Evolutionary conservation across 1,139 yeast genomes (phyloP).

Genomic region (Magnusiomyces paraingens): DNA sequence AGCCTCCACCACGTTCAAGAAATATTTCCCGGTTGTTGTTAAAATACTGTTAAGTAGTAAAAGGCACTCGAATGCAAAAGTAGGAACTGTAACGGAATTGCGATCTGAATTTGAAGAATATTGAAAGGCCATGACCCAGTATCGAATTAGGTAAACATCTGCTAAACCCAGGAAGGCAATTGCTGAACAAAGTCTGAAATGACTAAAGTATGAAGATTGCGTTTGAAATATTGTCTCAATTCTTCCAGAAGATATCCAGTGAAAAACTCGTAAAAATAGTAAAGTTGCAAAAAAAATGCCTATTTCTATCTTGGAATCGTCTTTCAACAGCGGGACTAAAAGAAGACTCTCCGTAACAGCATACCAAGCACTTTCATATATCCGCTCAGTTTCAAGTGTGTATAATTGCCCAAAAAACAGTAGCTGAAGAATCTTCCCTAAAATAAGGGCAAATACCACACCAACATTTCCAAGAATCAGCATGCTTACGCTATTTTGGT

Average conservation of each 20-base stretch:
- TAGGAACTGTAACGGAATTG: conserved; percentile 38
- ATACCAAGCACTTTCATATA: conserved; percentile 59
- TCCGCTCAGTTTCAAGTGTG: conserved; percentile 67
- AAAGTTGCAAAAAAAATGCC: conserved; percentile 34
- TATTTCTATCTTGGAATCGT: conserved; percentile 49
- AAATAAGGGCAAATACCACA: conserved; percentile 35
- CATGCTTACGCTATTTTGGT: conserved; percentile 39
- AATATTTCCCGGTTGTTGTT: conserved; percentile 43
- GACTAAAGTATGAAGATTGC: conserved; percentile 31
- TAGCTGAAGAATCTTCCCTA: conserved; percentile 43
- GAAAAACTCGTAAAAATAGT: conserved; percentile 60
- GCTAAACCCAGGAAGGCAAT: conserved; percentile 39
- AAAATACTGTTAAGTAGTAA: conserved; percentile 53
- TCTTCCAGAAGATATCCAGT: conserved; percentile 54
- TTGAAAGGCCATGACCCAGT: conserved; percentile 44
- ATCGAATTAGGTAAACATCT: conserved; percentile 49
- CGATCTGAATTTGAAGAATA: conserved; percentile 1
- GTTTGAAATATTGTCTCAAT: conserved; percentile 33
- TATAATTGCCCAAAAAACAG: conserved; percentile 71
- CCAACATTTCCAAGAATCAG: conserved; percentile 41
- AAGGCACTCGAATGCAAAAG: conserved; percentile 73
- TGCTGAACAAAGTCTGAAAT: conserved; percentile 35
- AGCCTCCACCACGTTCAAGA: conserved; percentile 55
- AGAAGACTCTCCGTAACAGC: conserved; percentile 62
- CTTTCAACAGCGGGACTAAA: conserved; percentile 54